A percentile compares a stretch with the other conserved stretches of the same genome.
Conservation (phyloP, 2,329 filamentous ascomycete species). For the Nannizzia gypsea region DNA sequence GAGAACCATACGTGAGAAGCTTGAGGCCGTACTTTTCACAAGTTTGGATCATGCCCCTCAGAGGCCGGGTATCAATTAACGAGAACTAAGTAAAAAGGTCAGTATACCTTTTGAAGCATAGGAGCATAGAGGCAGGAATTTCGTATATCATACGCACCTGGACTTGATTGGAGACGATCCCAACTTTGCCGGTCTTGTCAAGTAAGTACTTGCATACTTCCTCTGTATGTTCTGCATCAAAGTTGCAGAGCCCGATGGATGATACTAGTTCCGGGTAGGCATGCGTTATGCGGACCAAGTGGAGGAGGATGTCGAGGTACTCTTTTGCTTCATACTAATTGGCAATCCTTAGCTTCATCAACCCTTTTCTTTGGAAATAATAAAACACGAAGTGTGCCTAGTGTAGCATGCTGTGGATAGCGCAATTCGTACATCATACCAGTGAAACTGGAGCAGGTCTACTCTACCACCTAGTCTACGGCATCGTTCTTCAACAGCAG, state of each 20-base stretch:
- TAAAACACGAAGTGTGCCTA: not conserved
- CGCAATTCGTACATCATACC: conserved; percentile 26
- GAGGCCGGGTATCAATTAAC: conserved; percentile 30
- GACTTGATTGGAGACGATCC: not conserved
- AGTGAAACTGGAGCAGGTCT: conserved; percentile 36
- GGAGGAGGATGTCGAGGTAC: conserved; percentile 26
- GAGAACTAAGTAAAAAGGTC: conserved; percentile 24
- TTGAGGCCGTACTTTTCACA: conserved; percentile 31
- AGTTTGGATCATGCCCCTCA: conserved; percentile 26
- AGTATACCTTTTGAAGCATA: too few species aligned
- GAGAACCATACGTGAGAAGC: conserved; percentile 34
- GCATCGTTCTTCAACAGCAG: too few species aligned
- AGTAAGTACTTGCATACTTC: conserved; percentile 16
- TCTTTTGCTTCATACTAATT: conserved; percentile 27
- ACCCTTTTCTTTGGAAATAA: not conserved
- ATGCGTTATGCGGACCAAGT: conserved; percentile 18
- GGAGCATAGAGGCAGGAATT: not conserved
- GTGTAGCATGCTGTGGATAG: not conserved
- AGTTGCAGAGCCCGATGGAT: conserved; percentile 33
- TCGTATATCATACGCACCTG: not conserved
- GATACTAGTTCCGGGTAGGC: conserved; percentile 22
- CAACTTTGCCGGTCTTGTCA: not conserved
- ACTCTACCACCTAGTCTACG: conserved; percentile 17
- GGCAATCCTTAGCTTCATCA: not conserved
- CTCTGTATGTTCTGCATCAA: conserved; percentile 30